phyloP scores from a whole-genome alignment of 2,329 filamentous ascomycete genomes.

The Teratosphaeria destructans region DNA sequence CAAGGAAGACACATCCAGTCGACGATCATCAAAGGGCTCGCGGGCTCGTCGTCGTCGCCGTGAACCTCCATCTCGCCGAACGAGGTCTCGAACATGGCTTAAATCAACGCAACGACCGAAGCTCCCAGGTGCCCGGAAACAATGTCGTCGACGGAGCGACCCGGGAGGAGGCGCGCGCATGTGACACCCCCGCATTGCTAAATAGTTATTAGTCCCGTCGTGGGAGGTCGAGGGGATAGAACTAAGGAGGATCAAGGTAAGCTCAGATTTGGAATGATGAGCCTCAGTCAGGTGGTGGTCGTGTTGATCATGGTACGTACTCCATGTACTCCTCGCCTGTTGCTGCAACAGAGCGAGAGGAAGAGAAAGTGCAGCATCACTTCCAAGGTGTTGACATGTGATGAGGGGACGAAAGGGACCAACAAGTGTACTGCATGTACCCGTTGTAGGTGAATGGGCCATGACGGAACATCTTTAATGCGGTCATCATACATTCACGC shows the following conservation, averaged over 20 bases:
- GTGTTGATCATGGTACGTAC: not conserved
- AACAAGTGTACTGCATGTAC: too few relatives aligned
- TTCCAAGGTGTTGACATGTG: not conserved
- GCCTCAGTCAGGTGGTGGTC: not conserved
- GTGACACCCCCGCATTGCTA: not conserved
- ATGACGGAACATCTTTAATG: not conserved
- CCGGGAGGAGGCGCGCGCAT: not conserved
- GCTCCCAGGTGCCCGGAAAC: not conserved
- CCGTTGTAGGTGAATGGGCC: not conserved
- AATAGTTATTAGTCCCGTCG: not conserved
- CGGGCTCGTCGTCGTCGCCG: not conserved
- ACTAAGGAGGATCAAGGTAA: too few relatives aligned
- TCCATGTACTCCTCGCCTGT: not conserved
- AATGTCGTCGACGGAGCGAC: not conserved
- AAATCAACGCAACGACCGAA: not conserved
- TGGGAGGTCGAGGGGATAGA: not conserved
- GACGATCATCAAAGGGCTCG: not conserved
- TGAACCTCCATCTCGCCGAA: not conserved
- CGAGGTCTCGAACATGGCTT: not conserved
- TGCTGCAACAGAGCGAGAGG: not conserved
- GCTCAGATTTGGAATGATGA: not conserved
- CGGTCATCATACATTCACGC: not conserved
- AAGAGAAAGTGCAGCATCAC: not conserved
- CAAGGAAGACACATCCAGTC: not conserved
- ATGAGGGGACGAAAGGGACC: not conserved